These are phyloP conservation scores for Aspergillus sp. DNA, from an alignment of 2,329 filamentous ascomycete species.

Conservation along the genomic window DNA sequence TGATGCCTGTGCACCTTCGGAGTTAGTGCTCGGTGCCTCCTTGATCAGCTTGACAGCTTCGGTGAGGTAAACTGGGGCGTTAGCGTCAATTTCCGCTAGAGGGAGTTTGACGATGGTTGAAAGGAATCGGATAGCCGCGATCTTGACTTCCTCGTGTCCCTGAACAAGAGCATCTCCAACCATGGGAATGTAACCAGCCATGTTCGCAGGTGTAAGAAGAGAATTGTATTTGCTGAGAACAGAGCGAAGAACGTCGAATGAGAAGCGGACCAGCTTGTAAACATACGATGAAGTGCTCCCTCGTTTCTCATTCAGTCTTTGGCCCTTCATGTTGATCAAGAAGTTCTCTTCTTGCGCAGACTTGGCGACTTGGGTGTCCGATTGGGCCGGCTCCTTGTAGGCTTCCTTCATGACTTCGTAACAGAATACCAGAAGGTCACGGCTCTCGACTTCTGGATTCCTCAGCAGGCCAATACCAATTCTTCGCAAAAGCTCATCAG, in stretches of 20 bases:
- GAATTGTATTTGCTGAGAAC: constrained; percentile 83
- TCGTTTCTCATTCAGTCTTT: constrained; percentile 70
- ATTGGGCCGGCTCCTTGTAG: constrained; percentile 63
- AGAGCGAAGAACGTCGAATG: constrained; percentile 80
- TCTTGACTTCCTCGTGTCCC: constrained; percentile 88
- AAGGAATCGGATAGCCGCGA: constrained; percentile 82
- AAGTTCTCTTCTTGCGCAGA: constrained; percentile 56
- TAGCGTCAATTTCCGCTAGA: constrained; percentile 66
- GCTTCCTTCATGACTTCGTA: constrained; percentile 91
- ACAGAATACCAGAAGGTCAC: constrained; percentile 87
- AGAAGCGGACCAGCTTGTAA: constrained; percentile 85
- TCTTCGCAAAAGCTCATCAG: constrained; percentile 82
- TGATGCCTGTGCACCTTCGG: constrained; percentile 81
- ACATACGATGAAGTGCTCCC: constrained; percentile 74
- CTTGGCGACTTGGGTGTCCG: constrained; percentile 24
- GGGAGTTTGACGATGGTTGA: constrained; percentile 82
- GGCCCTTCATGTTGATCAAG: constrained; percentile 72
- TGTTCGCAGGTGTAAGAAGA: constrained; percentile 74
- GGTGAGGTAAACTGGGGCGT: constrained; percentile 74
- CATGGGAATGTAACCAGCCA: constrained; percentile 83
- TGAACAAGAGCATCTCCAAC: constrained; percentile 83
- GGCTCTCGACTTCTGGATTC: constrained; percentile 74
- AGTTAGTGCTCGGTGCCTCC: constrained; percentile 72
- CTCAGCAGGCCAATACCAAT: constrained; percentile 80
- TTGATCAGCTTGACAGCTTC: constrained; percentile 83